These are phyloP conservation scores for Phytophthora tubulina DNA, from an alignment of 352 stramenopile genomes.

Conservation along the genomic window DNA sequence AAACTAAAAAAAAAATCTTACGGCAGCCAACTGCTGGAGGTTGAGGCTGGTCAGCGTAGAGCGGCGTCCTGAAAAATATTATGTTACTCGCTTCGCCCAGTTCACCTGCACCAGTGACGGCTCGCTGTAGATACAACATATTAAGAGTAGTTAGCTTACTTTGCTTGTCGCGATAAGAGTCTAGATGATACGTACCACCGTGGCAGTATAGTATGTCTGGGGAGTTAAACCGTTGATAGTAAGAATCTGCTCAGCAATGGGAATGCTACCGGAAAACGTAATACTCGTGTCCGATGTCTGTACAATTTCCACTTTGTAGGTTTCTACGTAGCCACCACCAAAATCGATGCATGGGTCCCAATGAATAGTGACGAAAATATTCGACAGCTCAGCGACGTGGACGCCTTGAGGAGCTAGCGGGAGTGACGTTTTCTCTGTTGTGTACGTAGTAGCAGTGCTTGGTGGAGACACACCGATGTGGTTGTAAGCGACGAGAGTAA, in stretches of 20 bases:
- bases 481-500: constrained; percentile 53
- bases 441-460: constrained; percentile 33
- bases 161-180: neutral
- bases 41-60: constrained; percentile 45
- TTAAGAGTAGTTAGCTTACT: neutral
- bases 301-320: constrained; percentile 46
- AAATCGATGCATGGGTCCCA: constrained; percentile 58
- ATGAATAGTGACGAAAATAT: constrained; percentile 34
- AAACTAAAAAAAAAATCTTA: constrained; percentile 28
- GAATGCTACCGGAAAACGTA: constrained; percentile 16
- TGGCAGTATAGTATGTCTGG: constrained; percentile 49
- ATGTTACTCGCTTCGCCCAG: constrained; percentile 46
- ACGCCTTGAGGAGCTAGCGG: constrained; percentile 48
- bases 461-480: constrained; percentile 41
- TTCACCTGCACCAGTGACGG: constrained; percentile 38
- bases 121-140: constrained; percentile 32
- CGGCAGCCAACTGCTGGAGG: constrained; percentile 60
- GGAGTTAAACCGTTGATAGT: constrained; percentile 40
- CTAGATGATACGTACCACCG: constrained; percentile 48
- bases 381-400: constrained; percentile 22
- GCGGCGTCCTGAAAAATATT: constrained; percentile 55
- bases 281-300: constrained; percentile 5
- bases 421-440: constrained; percentile 36
- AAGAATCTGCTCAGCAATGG: constrained; percentile 25
- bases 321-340: constrained; percentile 54